These are phyloP conservation scores for Flaveria linearis DNA, from an alignment of 129 eudicot genomes.

Conservation along the genomic window DNA sequence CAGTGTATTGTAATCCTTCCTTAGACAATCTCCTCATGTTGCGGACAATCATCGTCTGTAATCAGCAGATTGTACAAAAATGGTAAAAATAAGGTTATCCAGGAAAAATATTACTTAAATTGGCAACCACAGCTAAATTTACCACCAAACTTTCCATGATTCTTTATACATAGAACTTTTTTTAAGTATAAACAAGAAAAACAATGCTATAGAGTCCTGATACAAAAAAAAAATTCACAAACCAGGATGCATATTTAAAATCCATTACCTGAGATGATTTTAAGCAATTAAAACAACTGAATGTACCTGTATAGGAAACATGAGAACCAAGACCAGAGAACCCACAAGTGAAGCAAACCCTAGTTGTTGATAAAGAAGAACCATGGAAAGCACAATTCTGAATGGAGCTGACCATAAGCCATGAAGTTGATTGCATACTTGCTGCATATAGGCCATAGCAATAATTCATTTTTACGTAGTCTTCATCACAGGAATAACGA, in stretches of 20 bases:
- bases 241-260: neutral
- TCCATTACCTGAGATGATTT: neutral
- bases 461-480: conserved; percentile 9
- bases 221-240: neutral
- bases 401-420: conserved; percentile 95
- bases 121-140: neutral
- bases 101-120: conserved; percentile 1
- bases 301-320: conserved; percentile 88
- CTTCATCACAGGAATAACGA: neutral
- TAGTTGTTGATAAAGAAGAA: conserved; percentile 81
- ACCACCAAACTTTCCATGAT: neutral
- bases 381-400: conserved; percentile 74
- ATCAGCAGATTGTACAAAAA: conserved; percentile 22
- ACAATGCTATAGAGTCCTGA: neutral
- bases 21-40: conserved; percentile 83
- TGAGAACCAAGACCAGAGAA: conserved; percentile 62
- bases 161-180: neutral
- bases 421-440: conserved; percentile 89
- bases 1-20: conserved; percentile 89
- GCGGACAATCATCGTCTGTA: conserved; percentile 76
- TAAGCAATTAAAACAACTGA: conserved; percentile 6
- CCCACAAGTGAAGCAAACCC: conserved; percentile 91
- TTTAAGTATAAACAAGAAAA: too few species aligned
- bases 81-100: conserved; percentile 17
- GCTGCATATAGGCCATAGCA: conserved; percentile 48